Conservation (phyloP, 1,139 yeast species). For the Debaryomyces sp. region DNA sequence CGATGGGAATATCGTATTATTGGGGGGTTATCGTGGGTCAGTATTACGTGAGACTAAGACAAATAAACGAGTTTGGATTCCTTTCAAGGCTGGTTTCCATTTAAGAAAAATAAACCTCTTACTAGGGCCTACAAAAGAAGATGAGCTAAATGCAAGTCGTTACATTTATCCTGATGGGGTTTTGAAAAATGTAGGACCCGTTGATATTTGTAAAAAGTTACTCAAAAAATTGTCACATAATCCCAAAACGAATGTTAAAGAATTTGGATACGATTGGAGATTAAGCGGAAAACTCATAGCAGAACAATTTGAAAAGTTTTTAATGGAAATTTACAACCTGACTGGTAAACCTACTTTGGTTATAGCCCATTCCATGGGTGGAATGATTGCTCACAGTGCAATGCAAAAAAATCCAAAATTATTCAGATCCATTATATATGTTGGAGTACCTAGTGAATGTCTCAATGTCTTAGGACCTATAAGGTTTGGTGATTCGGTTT, state of each 20-base stretch:
- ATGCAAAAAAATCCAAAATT: slow-evolving; percentile 68
- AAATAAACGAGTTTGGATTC: slow-evolving; percentile 78
- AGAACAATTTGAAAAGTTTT: slow-evolving; percentile 48
- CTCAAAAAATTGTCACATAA: slow-evolving; percentile 56
- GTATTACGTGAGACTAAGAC: slow-evolving; percentile 70
- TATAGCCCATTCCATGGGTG: slow-evolving; percentile 95
- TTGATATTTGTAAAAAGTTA: slow-evolving; percentile 71
- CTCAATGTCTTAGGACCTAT: slow-evolving; percentile 86
- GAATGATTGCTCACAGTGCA: slow-evolving; percentile 78
- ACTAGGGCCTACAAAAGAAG: slow-evolving; percentile 72
- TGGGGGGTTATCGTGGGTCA: slow-evolving; percentile 92
- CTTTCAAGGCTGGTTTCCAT: slow-evolving; percentile 82
- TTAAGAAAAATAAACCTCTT: slow-evolving; percentile 67
- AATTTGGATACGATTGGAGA: slow-evolving; percentile 93
- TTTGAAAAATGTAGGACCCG: slow-evolving; percentile 82
- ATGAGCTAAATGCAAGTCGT: slow-evolving; percentile 53
- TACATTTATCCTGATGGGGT: slow-evolving; percentile 74
- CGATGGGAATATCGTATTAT: slow-evolving; percentile 73
- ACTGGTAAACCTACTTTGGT: slow-evolving; percentile 63
- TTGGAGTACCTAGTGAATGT: slow-evolving; percentile 84
- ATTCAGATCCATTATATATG: slow-evolving; percentile 75
- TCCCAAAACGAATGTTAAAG: slow-evolving; percentile 65
- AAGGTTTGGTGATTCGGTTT: slow-evolving; percentile 76
- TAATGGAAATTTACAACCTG: slow-evolving; percentile 41
- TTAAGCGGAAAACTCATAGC: slow-evolving; percentile 60